Evolutionary conservation across 108 stramenopile species (phyloP), one percentile per base, ranked within the genome.

Genomic region (Bacterosira constricta): DNA sequence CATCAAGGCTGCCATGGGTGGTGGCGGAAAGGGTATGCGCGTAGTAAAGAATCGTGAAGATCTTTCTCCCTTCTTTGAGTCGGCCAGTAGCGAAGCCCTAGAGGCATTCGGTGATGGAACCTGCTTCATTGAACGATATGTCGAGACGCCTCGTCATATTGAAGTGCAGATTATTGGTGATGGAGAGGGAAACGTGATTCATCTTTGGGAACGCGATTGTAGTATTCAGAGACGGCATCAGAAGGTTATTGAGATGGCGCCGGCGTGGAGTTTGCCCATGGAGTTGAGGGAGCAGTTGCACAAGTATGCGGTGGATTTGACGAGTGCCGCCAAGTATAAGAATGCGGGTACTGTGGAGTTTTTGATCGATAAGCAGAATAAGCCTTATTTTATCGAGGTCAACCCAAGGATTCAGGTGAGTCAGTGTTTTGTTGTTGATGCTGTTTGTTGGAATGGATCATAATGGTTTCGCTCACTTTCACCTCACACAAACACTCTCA

Each of bases 321-420:
- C 94, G 1, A 61, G 85, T 31, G 88, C 80, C 15, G 93, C 90
- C 6, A 96, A 94, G 63, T 99, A 99, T 85, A 88, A 90, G 61
- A 96, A 97, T 63, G 98, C 98, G 9, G 98, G 98, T n/a, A 99
- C 98, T 10, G 98, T 99, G 17, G 98, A 99, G 75, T 99, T 98
- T 79, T 74, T 99, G 69, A 72, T 98, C 20, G 97, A 99, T 74
- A 72, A 82, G 13, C 69, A 86, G 58, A 68, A 72, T 69, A 77
- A 78, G 21, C 87, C 91, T 42, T 99, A 94, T 69, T 99, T 99
- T 84, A 96, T 97, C 53, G 98, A 99, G 83, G 94, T 99, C 81
- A 98, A 98, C 82, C 96, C 98, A 11, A 94, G 98, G 45, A 86
- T 98, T 57, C 89, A 90, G 75, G 73, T 75, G 39, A 66, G 73